These are phyloP conservation scores for Westerdykella ornata DNA, from an alignment of 2,329 filamentous ascomycete species.

Conservation along the genomic window DNA sequence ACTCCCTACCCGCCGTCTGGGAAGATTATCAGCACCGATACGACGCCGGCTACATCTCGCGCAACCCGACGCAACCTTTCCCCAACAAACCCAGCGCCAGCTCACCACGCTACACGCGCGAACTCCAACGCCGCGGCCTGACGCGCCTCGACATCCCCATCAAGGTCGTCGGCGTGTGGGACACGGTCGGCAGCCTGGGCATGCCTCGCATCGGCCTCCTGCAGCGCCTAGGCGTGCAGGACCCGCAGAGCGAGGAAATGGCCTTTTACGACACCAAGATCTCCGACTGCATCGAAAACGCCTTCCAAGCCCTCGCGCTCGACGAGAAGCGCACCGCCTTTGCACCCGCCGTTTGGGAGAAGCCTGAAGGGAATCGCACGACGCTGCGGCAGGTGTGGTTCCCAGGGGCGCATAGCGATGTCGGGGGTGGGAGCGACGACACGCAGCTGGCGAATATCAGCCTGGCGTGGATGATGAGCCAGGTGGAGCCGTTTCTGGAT, in stretches of 20 bases:
- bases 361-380: constrained; percentile 41
- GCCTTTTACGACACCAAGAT: constrained; percentile 46
- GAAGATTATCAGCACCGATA: constrained; percentile 42
- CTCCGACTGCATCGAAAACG: constrained; percentile 43
- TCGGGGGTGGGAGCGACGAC: constrained; percentile 45
- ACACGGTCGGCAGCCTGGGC: constrained; percentile 45
- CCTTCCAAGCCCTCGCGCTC: constrained; percentile 51
- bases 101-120: constrained; percentile 40
- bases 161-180: constrained; percentile 45
- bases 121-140: constrained; percentile 35
- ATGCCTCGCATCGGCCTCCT: constrained; percentile 42
- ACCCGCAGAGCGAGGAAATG: constrained; percentile 33
- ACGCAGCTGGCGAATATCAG: constrained; percentile 46
- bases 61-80: constrained; percentile 43
- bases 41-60: constrained; percentile 40
- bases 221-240: constrained; percentile 32
- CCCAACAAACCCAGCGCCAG: constrained; percentile 41
- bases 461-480: constrained; percentile 53
- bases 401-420: constrained; percentile 48
- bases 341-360: constrained; percentile 49
- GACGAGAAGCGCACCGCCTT: constrained; percentile 50
- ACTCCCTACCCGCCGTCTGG: constrained; percentile 43
- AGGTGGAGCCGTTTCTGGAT: constrained; percentile 44
- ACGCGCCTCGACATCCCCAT: constrained; percentile 35
- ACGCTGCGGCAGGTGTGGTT: constrained; percentile 51